These are phyloP conservation scores for Paramyrothecium roridum DNA, from an alignment of 2,329 filamentous ascomycete species.

Conservation along the genomic window DNA sequence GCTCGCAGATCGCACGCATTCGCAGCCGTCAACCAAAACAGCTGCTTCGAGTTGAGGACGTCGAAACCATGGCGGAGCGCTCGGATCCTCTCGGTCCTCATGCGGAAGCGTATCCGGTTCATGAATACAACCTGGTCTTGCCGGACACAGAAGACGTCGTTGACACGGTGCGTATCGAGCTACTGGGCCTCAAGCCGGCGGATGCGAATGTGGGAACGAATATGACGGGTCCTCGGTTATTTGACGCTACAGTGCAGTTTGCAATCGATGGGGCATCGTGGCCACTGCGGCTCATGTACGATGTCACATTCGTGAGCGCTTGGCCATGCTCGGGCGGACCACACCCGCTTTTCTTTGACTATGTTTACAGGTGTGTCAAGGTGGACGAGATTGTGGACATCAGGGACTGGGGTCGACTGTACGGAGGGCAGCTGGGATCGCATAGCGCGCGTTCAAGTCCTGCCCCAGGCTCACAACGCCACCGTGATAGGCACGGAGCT, in stretches of 20 bases:
- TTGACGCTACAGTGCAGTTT: conserved; percentile 61
- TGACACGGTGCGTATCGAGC: conserved; percentile 68
- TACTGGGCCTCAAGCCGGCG: conserved; percentile 57
- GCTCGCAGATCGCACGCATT: conserved; percentile 68
- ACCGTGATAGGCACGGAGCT: conserved; percentile 8
- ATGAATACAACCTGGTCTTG: conserved; percentile 62
- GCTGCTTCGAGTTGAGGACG: conserved; percentile 54
- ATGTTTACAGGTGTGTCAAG: conserved; percentile 54
- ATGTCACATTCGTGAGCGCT: conserved; percentile 64
- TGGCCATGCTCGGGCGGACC: conserved; percentile 63
- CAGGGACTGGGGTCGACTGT: conserved; percentile 59
- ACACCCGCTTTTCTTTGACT: conserved; percentile 72
- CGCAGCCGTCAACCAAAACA: conserved; percentile 58
- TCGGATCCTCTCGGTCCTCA: conserved; percentile 67
- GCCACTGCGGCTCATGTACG: conserved; percentile 60
- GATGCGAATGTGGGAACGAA: conserved; percentile 17
- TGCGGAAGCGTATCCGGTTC: conserved; percentile 59
- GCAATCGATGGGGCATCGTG: conserved; percentile 61
- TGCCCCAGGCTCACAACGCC: conserved; percentile 21
- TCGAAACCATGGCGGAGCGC: conserved; percentile 62
- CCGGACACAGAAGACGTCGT: conserved; percentile 55
- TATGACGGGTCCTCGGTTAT: conserved; percentile 40
- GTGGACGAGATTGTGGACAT: conserved; percentile 65
- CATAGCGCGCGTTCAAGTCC: conserved; percentile 32
- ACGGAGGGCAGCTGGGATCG: conserved; percentile 21